A percentile compares a stretch with the other conserved stretches of the same genome.
phyloP scores from a whole-genome alignment of 768 basidiomycete genomes.

The Suillus alpinus region DNA sequence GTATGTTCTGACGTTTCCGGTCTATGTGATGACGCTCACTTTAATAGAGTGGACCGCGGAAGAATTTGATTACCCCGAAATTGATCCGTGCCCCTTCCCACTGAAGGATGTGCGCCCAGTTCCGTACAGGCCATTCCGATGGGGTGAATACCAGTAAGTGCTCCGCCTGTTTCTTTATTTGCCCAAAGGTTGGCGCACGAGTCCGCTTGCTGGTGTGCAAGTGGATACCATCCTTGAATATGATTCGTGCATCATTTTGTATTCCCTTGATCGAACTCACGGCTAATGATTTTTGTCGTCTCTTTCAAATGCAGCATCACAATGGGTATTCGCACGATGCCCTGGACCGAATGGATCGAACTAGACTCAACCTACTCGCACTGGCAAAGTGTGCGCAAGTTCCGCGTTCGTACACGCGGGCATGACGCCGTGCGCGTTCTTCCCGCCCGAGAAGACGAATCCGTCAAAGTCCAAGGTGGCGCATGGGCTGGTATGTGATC shows the following conservation, averaged over 20 bases:
- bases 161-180: not conserved
- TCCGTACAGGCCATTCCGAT: conserved; percentile 64
- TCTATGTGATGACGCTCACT: not conserved
- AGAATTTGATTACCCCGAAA: conserved; percentile 48
- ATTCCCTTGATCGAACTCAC: not conserved
- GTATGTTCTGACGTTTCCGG: conserved; percentile 10
- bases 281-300: not conserved
- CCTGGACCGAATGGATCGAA: conserved; percentile 74
- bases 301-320: conserved; percentile 45
- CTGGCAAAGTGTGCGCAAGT: conserved; percentile 57
- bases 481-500: conserved; percentile 26
- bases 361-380: conserved; percentile 55
- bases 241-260: not conserved
- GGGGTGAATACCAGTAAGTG: conserved; percentile 62
- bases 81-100: conserved; percentile 38
- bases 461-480: conserved; percentile 26
- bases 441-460: conserved; percentile 39
- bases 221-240: not conserved
- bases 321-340: conserved; percentile 67
- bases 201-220: not conserved
- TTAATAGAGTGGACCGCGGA: conserved; percentile 52
- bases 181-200: not conserved
- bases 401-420: conserved; percentile 52
- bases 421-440: conserved; percentile 47
- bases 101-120: conserved; percentile 50